These are phyloP conservation scores for Colletotrichum musicola DNA, from an alignment of 2,329 filamentous ascomycete species.

Conservation along the genomic window DNA sequence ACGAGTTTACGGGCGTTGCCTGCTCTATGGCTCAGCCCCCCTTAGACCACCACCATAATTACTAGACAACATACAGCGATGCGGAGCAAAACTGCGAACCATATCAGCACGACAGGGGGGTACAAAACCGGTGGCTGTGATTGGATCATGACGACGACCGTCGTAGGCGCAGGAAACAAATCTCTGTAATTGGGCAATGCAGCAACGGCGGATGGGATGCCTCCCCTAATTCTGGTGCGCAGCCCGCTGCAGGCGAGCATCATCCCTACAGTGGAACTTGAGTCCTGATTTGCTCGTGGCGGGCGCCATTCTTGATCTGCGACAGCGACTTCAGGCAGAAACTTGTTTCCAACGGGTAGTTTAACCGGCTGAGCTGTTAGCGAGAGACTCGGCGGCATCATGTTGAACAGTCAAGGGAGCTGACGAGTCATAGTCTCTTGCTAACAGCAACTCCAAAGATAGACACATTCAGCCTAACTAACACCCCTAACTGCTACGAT, in stretches of 20 bases:
- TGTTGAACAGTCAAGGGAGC: not conserved
- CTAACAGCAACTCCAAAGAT: not conserved
- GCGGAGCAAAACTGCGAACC: conserved; percentile 34
- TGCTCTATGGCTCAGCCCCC: conserved; percentile 37
- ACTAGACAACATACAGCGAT: not conserved
- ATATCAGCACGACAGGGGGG: conserved; percentile 31
- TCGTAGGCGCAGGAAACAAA: conserved; percentile 27
- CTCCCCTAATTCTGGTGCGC: conserved; percentile 34
- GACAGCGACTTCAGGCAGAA: conserved; percentile 29
- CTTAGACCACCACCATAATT: not conserved
- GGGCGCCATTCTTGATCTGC: conserved; percentile 14
- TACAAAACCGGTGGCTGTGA: conserved; percentile 14
- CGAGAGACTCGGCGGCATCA: not conserved
- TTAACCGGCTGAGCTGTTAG: conserved; percentile 10
- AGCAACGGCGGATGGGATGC: conserved; percentile 22
- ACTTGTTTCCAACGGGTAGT: conserved; percentile 17
- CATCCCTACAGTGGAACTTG: conserved; percentile 14
- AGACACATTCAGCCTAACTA: conserved; percentile 8
- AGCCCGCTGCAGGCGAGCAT: conserved; percentile 31
- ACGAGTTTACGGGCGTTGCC: conserved; percentile 11
- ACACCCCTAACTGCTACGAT: too few relatives aligned
- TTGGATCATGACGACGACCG: conserved; percentile 39
- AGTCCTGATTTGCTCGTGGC: conserved; percentile 34
- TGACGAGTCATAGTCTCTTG: not conserved
- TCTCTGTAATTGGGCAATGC: conserved; percentile 34